Percentiles rank a stretch among this genome's conserved stretches.
phyloP scores from a whole-genome alignment of 1,284 basidiomycete species.

The Moniliella sp. region DNA sequence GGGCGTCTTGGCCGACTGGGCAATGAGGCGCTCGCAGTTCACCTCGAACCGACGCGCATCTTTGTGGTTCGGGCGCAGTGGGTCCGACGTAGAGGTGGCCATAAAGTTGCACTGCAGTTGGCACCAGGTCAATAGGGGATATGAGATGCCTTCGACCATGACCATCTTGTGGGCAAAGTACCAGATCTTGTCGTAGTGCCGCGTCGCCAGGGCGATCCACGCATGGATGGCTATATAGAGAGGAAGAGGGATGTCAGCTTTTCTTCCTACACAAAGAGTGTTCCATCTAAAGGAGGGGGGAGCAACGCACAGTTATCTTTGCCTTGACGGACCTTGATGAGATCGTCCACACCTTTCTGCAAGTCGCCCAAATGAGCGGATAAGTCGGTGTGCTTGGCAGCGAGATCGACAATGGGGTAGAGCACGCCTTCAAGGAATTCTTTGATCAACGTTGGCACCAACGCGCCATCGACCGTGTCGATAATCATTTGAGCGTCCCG shows the following conservation, averaged over 20 bases:
- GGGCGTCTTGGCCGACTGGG: conserved; percentile 17
- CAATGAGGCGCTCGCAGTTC: conserved; percentile 6
- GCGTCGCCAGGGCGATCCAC: conserved; percentile 5
- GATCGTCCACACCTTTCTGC: conserved; percentile 3
- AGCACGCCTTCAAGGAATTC: conserved; percentile 3
- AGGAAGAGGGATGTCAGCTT: too few relatives aligned
- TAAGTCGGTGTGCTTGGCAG: conserved; percentile 2
- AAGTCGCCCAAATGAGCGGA: conserved; percentile 2
- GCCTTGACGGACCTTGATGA: conserved; percentile 1
- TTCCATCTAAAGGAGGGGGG: too few relatives aligned
- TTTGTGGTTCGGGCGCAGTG: conserved; percentile 1
- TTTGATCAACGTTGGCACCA: conserved; percentile 3
- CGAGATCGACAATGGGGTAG: conserved; percentile 2
- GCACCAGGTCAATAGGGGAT: conserved; percentile 5
- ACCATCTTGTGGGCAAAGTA: too few relatives aligned
- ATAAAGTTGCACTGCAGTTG: conserved; percentile 4
- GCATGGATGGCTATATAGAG: too few relatives aligned
- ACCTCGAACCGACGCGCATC: conserved; percentile 2
- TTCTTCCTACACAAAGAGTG: too few relatives aligned
- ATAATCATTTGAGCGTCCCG: conserved; percentile 3
- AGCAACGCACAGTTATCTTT: not conserved
- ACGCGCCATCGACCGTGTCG: conserved; percentile 3
- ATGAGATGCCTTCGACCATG: too few relatives aligned
- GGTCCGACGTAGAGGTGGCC: conserved; percentile 4
- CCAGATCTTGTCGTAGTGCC: too few relatives aligned